Evolutionary conservation across 441 rosid genomes (phyloP).

Genomic region (Syzygium syzygioides): DNA sequence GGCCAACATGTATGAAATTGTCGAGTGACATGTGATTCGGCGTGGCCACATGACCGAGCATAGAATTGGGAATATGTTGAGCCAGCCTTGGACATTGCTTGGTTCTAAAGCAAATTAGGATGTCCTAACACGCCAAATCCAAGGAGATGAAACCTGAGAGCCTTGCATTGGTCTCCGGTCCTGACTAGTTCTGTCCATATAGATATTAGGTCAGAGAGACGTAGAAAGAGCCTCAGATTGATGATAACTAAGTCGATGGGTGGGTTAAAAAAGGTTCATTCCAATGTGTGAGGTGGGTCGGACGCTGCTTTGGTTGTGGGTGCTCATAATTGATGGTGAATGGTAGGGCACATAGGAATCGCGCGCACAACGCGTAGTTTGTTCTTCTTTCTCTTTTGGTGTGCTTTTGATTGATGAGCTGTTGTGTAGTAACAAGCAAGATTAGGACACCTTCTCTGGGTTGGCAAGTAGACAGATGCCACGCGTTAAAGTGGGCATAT

Average conservation of each 20-base stretch:
- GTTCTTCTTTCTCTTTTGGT: neutral
- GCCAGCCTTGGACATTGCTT: neutral
- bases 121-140: neutral
- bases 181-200: neutral
- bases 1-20: neutral
- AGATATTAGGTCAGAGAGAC: neutral
- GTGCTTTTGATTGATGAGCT: neutral
- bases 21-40: neutral
- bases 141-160: neutral
- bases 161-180: neutral
- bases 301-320: neutral
- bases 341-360: neutral
- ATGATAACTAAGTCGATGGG: neutral
- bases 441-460: neutral
- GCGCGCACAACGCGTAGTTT: neutral
- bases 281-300: neutral
- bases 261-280: neutral
- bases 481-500: neutral
- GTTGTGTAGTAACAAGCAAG: neutral
- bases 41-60: neutral
- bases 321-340: neutral
- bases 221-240: neutral
- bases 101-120: neutral
- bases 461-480: neutral
- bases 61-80: neutral